Evolutionary conservation across 495 filamentous ascomycete species (phyloP).

Genomic region (Penicillium cosmopolitanum): DNA sequence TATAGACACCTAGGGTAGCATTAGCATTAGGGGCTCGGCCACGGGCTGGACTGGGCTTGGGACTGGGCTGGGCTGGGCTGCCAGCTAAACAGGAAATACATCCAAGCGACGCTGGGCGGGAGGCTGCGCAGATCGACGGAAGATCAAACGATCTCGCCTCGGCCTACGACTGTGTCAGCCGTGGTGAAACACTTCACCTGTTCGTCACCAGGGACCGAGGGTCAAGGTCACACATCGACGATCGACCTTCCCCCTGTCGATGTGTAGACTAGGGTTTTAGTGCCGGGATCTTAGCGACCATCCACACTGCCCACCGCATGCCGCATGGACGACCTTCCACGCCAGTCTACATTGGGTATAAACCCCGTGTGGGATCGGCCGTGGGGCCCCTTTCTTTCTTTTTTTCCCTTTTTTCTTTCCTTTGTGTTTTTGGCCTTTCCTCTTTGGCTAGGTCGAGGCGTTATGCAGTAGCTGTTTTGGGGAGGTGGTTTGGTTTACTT

Average conservation of each 20-base stretch:
- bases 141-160: conserved; percentile 22
- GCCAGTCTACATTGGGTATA: conserved; percentile 19
- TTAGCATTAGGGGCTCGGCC: too few relatives aligned
- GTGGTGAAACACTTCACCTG: conserved; percentile 31
- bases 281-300: conserved; percentile 23
- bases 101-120: neutral
- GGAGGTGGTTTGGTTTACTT: conserved; percentile 1
- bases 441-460: conserved; percentile 7
- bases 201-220: conserved; percentile 27
- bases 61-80: neutral
- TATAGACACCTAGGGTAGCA: too few relatives aligned
- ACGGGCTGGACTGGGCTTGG: too few relatives aligned
- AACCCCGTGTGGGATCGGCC: conserved; percentile 25
- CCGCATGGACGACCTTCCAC: conserved; percentile 2
- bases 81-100: neutral
- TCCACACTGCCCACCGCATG: conserved; percentile 4
- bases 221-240: conserved; percentile 1
- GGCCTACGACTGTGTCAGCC: conserved; percentile 19
- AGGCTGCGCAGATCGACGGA: conserved; percentile 22
- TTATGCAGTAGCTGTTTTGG: conserved; percentile 1
- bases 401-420: neutral
- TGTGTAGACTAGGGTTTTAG: conserved; percentile 11
- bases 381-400: conserved; percentile 9
- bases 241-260: conserved; percentile 12
- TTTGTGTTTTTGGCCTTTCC: conserved; percentile 11